Percentiles rank a stretch among this genome's conserved stretches.
Evolutionary conservation across 2,329 filamentous ascomycete species (phyloP).

Genomic region (Aspergillaceae sp.): DNA sequence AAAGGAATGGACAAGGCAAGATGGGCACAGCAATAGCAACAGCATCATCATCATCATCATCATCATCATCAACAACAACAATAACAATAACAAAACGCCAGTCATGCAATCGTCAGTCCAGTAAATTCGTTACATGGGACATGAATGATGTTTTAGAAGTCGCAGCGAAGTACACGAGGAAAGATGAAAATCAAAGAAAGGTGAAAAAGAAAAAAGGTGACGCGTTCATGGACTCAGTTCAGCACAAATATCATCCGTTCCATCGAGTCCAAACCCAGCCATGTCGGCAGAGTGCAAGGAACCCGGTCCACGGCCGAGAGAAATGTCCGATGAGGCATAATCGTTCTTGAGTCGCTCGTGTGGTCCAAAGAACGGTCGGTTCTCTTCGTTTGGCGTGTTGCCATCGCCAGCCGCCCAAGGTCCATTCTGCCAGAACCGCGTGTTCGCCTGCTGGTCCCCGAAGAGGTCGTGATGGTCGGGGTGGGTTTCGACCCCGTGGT

Average conservation of each 20-base stretch:
- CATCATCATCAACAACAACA: background rate
- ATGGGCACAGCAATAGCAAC: background rate
- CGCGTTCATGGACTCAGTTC: conserved; percentile 31
- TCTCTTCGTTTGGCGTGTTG: conserved; percentile 35
- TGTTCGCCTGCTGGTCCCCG: conserved; percentile 37
- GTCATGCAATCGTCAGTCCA: conserved; percentile 35
- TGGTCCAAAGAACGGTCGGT: conserved; percentile 36
- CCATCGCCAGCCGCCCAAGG: conserved; percentile 36
- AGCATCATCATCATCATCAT: background rate
- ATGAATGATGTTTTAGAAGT: conserved; percentile 14
- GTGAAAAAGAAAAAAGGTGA: background rate
- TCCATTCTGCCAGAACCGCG: conserved; percentile 37
- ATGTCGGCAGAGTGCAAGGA: conserved; percentile 39
- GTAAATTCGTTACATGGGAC: conserved; percentile 32
- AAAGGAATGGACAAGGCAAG: too few species aligned
- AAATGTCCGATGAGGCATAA: conserved; percentile 38
- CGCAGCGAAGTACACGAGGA: conserved; percentile 6
- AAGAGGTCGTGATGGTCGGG: conserved; percentile 39
- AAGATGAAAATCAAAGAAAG: conserved; percentile 1
- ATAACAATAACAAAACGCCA: conserved; percentile 23
- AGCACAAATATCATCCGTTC: conserved; percentile 26
- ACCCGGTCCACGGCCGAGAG: conserved; percentile 33
- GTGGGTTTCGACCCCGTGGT: conserved; percentile 26
- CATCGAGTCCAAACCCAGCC: conserved; percentile 37
- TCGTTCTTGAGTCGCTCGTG: conserved; percentile 37